Percentiles rank a stretch among this genome's conserved stretches.
These are phyloP conservation scores for Beauveria varroae DNA, from an alignment of 2,329 filamentous ascomycete species.

Conservation along the genomic window DNA sequence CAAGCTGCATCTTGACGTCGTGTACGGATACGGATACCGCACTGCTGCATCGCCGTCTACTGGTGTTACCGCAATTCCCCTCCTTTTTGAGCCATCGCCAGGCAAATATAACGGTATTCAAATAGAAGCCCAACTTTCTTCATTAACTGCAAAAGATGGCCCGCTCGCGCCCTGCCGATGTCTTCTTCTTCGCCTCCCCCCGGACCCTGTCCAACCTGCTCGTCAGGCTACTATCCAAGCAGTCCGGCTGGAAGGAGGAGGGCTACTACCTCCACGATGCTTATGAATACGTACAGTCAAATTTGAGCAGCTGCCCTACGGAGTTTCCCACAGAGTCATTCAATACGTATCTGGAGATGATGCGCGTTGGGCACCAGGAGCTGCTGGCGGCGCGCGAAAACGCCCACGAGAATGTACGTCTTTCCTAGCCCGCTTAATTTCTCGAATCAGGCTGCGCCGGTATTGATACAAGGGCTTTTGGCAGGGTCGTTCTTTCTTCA, in stretches of 20 bases:
- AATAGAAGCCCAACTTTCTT: too few relatives aligned
- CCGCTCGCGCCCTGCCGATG: not conserved
- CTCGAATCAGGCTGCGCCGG: not conserved
- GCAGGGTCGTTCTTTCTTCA: not conserved
- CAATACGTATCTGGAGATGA: not conserved
- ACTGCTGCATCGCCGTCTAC: too few relatives aligned
- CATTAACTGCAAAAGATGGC: too few relatives aligned
- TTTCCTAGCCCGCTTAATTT: not conserved
- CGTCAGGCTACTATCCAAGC: not conserved
- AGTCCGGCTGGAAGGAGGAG: not conserved
- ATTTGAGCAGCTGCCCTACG: not conserved
- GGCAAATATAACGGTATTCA: too few relatives aligned
- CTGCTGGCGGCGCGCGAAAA: not conserved
- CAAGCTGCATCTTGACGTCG: too few relatives aligned
- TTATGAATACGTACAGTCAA: not conserved
- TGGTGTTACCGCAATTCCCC: too few relatives aligned
- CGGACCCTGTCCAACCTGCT: not conserved
- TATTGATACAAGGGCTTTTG: not conserved
- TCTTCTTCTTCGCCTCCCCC: not conserved
- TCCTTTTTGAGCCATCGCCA: too few relatives aligned
- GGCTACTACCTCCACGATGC: not conserved
- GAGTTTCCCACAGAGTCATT: not conserved
- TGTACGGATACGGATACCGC: too few relatives aligned
- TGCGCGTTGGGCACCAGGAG: not conserved
- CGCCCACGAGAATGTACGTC: not conserved